These are phyloP conservation scores for Ceratocystis albifundus DNA, from an alignment of 2,329 filamentous ascomycete species.

Conservation along the genomic window DNA sequence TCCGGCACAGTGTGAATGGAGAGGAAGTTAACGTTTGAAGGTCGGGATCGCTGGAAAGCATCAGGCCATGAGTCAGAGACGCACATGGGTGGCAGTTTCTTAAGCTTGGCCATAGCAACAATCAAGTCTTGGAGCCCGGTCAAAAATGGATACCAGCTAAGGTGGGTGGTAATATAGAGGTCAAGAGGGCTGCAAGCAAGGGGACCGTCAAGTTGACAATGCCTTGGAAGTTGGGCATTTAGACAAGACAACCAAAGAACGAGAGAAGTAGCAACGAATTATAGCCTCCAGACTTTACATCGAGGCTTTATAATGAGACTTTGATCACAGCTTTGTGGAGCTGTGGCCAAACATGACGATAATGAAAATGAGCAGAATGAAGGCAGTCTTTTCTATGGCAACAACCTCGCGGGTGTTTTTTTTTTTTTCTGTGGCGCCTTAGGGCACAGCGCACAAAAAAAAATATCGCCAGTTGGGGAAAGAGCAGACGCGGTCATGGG, in stretches of 20 bases:
- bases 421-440: background rate
- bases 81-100: background rate
- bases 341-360: background rate
- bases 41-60: conserved; percentile 4
- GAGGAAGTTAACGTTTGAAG: background rate
- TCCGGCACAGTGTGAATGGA: background rate
- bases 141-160: background rate
- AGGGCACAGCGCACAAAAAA: background rate
- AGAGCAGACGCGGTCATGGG: background rate
- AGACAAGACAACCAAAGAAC: background rate
- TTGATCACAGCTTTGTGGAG: background rate
- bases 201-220: too few species aligned
- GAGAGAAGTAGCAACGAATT: background rate
- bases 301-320: background rate
- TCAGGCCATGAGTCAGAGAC: conserved; percentile 4
- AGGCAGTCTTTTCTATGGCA: background rate
- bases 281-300: background rate
- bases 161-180: too few species aligned
- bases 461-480: background rate
- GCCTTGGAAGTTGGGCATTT: background rate
- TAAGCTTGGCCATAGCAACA: background rate
- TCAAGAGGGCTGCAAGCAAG: background rate
- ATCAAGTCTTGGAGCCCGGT: background rate
- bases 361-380: background rate
- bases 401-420: background rate